Conservation (phyloP, 805 yeast species). For the Soucietia sequanensis region DNA sequence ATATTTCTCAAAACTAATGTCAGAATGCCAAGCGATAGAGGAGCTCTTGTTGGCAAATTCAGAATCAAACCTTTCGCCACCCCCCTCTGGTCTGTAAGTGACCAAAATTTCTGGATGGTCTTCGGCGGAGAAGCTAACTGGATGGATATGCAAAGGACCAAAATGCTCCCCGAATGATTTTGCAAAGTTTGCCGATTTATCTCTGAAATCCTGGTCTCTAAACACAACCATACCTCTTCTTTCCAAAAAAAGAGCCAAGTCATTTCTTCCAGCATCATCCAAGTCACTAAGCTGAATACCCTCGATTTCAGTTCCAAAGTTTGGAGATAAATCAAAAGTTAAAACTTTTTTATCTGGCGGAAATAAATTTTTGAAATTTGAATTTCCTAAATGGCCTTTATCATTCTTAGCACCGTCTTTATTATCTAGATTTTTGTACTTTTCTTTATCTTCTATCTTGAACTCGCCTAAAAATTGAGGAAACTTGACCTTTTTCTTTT, state of each 20-base stretch:
- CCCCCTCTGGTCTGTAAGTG: constrained; percentile 22
- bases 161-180: constrained; percentile 20
- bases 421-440: constrained; percentile 17
- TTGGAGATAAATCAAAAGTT: constrained; percentile 21
- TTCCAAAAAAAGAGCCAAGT: constrained; percentile 23
- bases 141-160: constrained; percentile 28
- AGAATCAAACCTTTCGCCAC: constrained; percentile 12
- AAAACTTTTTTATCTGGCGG: constrained; percentile 10
- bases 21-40: constrained; percentile 21
- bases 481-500: constrained; percentile 16
- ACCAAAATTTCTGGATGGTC: constrained; percentile 21
- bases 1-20: constrained; percentile 22
- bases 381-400: constrained; percentile 25
- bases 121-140: constrained; percentile 18
- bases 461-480: constrained; percentile 19
- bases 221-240: constrained; percentile 25
- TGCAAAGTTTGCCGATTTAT: constrained; percentile 21
- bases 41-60: constrained; percentile 13
- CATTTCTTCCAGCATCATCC: constrained; percentile 24
- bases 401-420: constrained; percentile 20
- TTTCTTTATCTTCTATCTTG: constrained; percentile 16
- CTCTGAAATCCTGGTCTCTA: constrained; percentile 24
- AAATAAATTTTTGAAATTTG: constrained; percentile 17
- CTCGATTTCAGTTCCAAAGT: constrained; percentile 24
- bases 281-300: constrained; percentile 25